Evolutionary conservation across 257 asterid species (phyloP), one percentile per base, ranked within the genome.

Genomic region (Leptodermis oblonga): DNA sequence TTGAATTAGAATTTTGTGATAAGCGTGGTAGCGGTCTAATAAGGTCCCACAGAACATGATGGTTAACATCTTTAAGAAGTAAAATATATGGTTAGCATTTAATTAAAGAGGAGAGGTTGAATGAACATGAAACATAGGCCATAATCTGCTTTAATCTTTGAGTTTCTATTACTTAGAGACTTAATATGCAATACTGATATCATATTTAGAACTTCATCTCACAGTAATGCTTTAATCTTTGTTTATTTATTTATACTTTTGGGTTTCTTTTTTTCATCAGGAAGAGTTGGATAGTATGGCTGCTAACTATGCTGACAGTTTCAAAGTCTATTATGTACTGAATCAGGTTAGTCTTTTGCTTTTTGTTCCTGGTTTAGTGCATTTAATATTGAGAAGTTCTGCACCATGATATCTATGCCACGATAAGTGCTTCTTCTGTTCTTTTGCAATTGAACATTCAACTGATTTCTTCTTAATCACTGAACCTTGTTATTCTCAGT

Each of bases 281-380:
- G 95, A 88, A 67, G 92, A 90, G 83, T 74, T 90, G 78, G 97
- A 92, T 18, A 62, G 78, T 55, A 80, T 92, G 70, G 84, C 88
- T 52, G 78, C 78, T 65, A 85, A 76, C 73, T 90, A 86, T 74
- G 80, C 89, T 6, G 76, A 75, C 39, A 81, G 83, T 67, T 88
- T 92, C 84, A 79, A 88, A 75, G 69, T 90, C 73, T 86, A 83
- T 83, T 90, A 86, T 41, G 98, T 92, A 17, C 92, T 92, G 49
- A 92, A 92, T 78, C 91, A 90, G 95, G 96, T 75, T 69, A 71
- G 85, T 74, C 3, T 9, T 31, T 61, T 37, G 55, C 52, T 25
- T 33, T 25, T 30, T 56, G 45, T n/a, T 30, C 60, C 49, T 20
- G 11, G 7, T 13, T 26, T 20, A 39, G 48, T 52, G 7, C 45